These are phyloP conservation scores for Thermothelomyces thermophilus DNA, from an alignment of 2,329 filamentous ascomycete species.

Conservation along the genomic window DNA sequence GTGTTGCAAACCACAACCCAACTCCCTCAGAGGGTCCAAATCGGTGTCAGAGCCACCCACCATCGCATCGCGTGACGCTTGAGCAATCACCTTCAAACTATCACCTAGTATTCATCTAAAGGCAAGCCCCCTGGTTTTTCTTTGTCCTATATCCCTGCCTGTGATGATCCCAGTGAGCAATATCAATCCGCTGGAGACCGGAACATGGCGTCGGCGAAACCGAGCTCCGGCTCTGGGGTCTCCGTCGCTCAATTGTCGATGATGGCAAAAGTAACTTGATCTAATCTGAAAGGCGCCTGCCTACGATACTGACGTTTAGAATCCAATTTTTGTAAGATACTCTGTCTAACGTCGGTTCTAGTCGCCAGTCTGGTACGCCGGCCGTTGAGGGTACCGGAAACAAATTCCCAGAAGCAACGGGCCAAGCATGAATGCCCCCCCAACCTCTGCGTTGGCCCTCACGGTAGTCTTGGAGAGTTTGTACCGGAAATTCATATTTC, in stretches of 20 bases:
- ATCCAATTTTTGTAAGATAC: conserved; percentile 18
- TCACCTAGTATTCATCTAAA: no score
- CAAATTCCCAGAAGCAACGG: conserved; percentile 60
- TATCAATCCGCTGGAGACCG: conserved; percentile 33
- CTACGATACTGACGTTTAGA: not conserved
- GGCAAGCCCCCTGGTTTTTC: no score
- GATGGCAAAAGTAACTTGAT: conserved; percentile 52
- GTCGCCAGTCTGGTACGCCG: conserved; percentile 28
- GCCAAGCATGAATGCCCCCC: conserved; percentile 75
- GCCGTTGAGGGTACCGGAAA: conserved; percentile 42
- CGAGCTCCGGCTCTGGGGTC: conserved; percentile 46
- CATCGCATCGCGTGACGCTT: no score
- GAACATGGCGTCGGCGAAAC: conserved; percentile 38
- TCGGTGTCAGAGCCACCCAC: no score
- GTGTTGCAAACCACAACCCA: no score
- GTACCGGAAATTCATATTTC: conserved; percentile 58
- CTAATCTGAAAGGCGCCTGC: conserved; percentile 51
- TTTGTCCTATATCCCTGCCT: not conserved
- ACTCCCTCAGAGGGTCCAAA: no score
- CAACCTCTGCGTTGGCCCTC: conserved; percentile 53
- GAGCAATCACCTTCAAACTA: no score
- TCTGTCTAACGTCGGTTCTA: conserved; percentile 35
- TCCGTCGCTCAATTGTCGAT: conserved; percentile 33
- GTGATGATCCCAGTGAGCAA: conserved; percentile 24
- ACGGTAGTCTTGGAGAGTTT: conserved; percentile 47